Base-by-base conservation (phyloP, 306 rosid genomes). In the Casuarina glauca region DNA sequence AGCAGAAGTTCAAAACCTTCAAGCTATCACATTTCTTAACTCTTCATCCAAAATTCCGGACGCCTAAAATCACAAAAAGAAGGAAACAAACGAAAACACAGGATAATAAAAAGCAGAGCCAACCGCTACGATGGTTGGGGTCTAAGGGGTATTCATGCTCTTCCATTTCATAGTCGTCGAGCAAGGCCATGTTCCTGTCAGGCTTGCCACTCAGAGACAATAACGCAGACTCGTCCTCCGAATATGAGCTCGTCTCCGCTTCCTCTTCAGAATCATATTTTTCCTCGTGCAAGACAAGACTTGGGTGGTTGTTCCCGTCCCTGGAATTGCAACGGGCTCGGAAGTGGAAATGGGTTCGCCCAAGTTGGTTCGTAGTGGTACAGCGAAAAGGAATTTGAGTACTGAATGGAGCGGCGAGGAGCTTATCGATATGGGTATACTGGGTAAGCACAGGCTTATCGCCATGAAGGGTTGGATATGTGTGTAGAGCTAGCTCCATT, bases 161-260 rank as follows among this genome's bases (percentile, higher is more conserved):
- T 72, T 91, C 97, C 11, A 90, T 53, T 75, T 95, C 98, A 69
- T 90, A 88, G 35, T 95, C 94, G 78, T 95, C 99, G 1, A 88
- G 91, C 82, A 93, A 67, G 8, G 87, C 84, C 79, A 86, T 53
- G 78, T 87, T 95, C 64, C 99, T 68, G 80, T 95, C 93, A 0
- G 99, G 99, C 75, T 95, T 95, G 69, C 46, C 88, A 61, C 86
- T 95, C 67, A 93, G 91, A 64, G 99, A 95, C 89, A 95, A 82
- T 50, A 89, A 83, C 4, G 98, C 83, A 2, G 81, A 73, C 42
- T 90, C 97, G 17, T 89, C 95, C 15, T 91, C 96, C 11, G 81
- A 87, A 80, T 80, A 82, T 63, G 84, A 78, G 69, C 79, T 75
- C 46, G 75, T 53, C 38, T 68, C 70, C 0, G 68, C 74, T 12